Conservation (phyloP, 1,284 basidiomycete genomes). For the Phaffia rhodozyma region DNA sequence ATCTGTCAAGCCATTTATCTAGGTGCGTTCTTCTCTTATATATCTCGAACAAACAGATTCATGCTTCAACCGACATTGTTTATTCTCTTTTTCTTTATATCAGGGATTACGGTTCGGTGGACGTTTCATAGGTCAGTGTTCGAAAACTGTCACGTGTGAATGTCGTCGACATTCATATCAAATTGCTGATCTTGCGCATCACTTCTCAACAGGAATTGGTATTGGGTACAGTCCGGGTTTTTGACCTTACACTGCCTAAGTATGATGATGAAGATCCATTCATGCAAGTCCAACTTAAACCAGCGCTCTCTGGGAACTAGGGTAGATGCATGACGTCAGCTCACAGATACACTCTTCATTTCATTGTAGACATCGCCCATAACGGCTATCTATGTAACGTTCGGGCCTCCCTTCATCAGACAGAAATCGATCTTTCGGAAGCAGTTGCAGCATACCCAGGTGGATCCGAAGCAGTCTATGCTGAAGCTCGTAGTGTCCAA, state of each 20-base stretch:
- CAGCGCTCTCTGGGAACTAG: neutral
- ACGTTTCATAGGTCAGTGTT: conserved; percentile 52
- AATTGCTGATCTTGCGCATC: neutral
- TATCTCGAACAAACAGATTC: conserved; percentile 28
- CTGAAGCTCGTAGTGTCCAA: conserved; percentile 23
- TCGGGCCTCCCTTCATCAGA: conserved; percentile 27
- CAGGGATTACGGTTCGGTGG: conserved; percentile 42
- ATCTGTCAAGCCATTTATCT: conserved; percentile 59
- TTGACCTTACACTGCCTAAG: conserved; percentile 79
- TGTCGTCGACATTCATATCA: neutral
- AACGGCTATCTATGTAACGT: conserved; percentile 71
- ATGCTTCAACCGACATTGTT: too few species aligned
- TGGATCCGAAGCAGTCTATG: conserved; percentile 26
- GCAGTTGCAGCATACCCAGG: conserved; percentile 28
- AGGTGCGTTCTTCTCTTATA: conserved; percentile 42
- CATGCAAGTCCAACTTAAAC: neutral
- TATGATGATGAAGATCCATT: conserved; percentile 73
- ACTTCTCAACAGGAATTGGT: conserved; percentile 57
- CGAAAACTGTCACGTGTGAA: neutral
- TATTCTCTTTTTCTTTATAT: too few species aligned
- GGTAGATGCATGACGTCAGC: neutral
- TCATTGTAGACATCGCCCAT: conserved; percentile 54
- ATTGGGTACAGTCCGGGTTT: conserved; percentile 96
- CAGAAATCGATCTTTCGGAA: conserved; percentile 27
- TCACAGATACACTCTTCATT: conserved; percentile 50